Percentiles rank a stretch among this genome's conserved stretches.
Evolutionary conservation across 129 eudicot species (phyloP).

Genomic region (Oenanthe sinensis): DNA sequence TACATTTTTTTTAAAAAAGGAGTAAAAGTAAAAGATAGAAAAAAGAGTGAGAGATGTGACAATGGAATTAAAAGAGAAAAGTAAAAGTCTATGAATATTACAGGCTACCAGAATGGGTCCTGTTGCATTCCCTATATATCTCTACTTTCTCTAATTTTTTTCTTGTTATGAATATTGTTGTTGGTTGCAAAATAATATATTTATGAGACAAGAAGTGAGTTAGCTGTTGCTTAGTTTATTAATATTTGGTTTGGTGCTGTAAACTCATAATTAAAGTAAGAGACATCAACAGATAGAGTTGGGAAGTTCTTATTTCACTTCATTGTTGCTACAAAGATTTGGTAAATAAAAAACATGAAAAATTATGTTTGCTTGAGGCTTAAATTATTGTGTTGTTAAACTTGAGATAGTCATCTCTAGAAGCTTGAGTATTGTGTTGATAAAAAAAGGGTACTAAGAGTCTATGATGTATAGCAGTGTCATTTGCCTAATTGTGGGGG

Average conservation of each 20-base stretch:
- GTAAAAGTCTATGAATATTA: conserved; percentile 9
- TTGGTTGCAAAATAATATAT: not conserved
- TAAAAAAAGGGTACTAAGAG: not conserved
- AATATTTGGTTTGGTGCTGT: not conserved
- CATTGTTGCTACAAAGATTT: not conserved
- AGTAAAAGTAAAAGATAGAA: not conserved
- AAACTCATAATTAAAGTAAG: not conserved
- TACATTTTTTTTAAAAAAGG: conserved; percentile 5
- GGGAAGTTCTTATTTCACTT: not conserved
- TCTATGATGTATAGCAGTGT: not conserved
- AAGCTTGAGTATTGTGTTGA: not conserved
- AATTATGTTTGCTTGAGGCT: not conserved
- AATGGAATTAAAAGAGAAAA: conserved; percentile 14
- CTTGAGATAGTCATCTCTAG: not conserved
- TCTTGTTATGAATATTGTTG: not conserved
- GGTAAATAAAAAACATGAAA: not conserved
- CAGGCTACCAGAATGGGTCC: conserved; percentile 21
- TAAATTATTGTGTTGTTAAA: conserved; percentile 4
- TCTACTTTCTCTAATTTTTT: not conserved
- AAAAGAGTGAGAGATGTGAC: conserved; percentile 16
- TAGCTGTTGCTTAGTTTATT: not conserved
- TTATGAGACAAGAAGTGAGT: not conserved
- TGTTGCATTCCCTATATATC: not conserved
- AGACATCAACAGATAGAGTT: conserved; percentile 1
- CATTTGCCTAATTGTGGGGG: conserved; percentile 10